Conservation (phyloP, 345 rosid genomes). For the Salix purpurea region DNA sequence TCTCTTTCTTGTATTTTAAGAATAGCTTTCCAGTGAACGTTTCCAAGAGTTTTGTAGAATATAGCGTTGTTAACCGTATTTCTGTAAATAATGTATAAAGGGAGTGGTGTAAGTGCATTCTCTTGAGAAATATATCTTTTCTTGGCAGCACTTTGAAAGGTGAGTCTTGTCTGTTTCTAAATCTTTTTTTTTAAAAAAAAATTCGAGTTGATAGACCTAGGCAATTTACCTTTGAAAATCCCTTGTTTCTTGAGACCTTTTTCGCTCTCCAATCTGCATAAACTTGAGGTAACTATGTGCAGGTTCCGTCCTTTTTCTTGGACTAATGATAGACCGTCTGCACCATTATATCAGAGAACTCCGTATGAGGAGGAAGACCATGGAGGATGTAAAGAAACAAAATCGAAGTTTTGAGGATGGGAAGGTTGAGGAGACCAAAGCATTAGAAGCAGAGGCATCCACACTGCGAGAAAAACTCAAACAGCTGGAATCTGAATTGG, state of each 20-base stretch:
- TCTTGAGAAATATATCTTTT: background rate
- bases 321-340: slow-evolving; percentile 76
- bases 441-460: slow-evolving; percentile 49
- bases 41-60: background rate
- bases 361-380: slow-evolving; percentile 64
- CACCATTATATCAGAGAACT: slow-evolving; percentile 91
- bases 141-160: background rate
- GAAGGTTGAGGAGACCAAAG: slow-evolving; percentile 54
- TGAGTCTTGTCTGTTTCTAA: background rate
- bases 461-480: slow-evolving; percentile 38
- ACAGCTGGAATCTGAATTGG: slow-evolving; percentile 48
- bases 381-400: slow-evolving; percentile 75
- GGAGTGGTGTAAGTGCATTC: background rate
- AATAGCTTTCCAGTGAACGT: background rate
- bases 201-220: background rate
- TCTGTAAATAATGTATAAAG: background rate
- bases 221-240: background rate
- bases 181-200: too few relatives aligned
- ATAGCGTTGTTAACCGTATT: background rate
- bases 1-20: background rate
- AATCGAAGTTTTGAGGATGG: slow-evolving; percentile 54
- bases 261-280: slow-evolving; percentile 1
- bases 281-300: slow-evolving; percentile 28
- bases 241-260: background rate
- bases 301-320: slow-evolving; percentile 78